These are phyloP conservation scores for Rhizopogon sp. DNA, from an alignment of 768 basidiomycete genomes.

Conservation along the genomic window DNA sequence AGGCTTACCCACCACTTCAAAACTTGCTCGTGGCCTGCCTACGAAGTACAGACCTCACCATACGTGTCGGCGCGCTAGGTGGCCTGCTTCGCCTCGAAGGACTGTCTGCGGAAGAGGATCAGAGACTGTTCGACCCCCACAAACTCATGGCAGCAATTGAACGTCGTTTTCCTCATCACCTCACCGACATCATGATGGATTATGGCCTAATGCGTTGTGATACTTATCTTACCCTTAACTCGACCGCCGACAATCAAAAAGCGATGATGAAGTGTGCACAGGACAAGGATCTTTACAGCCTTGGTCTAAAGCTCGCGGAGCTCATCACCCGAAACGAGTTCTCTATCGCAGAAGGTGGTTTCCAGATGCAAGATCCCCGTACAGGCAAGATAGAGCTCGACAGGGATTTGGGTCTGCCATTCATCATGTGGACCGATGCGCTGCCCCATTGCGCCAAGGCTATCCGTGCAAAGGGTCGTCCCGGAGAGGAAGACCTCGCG, in stretches of 20 bases:
- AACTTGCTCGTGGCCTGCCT: conserved; percentile 53
- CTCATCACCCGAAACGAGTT: conserved; percentile 57
- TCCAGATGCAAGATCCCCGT: conserved; percentile 37
- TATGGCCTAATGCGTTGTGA: conserved; percentile 50
- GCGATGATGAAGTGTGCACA: conserved; percentile 48
- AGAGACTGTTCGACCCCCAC: conserved; percentile 42
- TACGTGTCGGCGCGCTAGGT: conserved; percentile 46
- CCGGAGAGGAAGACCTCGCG: conserved; percentile 44
- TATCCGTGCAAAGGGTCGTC: conserved; percentile 39
- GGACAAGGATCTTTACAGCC: conserved; percentile 43
- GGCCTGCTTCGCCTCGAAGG: conserved; percentile 49
- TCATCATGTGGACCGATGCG: conserved; percentile 53
- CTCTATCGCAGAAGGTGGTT: conserved; percentile 53
- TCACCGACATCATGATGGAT: conserved; percentile 39
- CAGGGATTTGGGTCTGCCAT: conserved; percentile 48
- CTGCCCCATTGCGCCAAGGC: conserved; percentile 56
- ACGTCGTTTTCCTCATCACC: conserved; percentile 39
- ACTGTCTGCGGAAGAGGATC: conserved; percentile 38
- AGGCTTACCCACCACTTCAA: conserved; percentile 37
- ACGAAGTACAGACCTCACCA: conserved; percentile 49
- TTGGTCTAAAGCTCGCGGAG: conserved; percentile 45
- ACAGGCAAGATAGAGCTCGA: conserved; percentile 38
- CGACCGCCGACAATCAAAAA: conserved; percentile 39
- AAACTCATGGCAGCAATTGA: conserved; percentile 38
- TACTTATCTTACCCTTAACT: conserved; percentile 35